These are phyloP conservation scores for Epichloe hybrida DNA, from an alignment of 2,329 filamentous ascomycete genomes.

Conservation along the genomic window DNA sequence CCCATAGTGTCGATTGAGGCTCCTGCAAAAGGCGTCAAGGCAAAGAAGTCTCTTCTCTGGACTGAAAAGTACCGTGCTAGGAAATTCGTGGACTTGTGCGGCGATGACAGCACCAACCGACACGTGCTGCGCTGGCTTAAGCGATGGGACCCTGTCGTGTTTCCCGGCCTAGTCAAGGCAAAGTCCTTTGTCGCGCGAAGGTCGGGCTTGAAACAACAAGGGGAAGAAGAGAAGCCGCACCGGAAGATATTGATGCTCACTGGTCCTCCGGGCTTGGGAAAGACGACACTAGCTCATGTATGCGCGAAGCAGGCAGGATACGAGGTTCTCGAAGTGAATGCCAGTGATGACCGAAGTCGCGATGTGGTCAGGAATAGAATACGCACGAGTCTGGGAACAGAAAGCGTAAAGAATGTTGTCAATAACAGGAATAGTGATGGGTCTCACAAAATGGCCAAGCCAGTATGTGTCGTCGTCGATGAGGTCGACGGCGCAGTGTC, in stretches of 20 bases:
- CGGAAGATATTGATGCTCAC: conserved; percentile 82
- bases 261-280: conserved; percentile 84
- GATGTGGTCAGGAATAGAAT: conserved; percentile 87
- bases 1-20: conserved; percentile 31
- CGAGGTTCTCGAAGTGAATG: conserved; percentile 93
- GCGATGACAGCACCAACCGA: conserved; percentile 87
- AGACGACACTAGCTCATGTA: conserved; percentile 92
- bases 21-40: conserved; percentile 21
- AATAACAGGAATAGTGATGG: conserved; percentile 42
- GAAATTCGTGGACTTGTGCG: conserved; percentile 84
- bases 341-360: conserved; percentile 83
- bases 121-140: conserved; percentile 88
- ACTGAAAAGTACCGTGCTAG: conserved; percentile 93
- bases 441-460: conserved; percentile 60
- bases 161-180: conserved; percentile 57
- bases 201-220: conserved; percentile 28
- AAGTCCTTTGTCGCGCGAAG: conserved; percentile 33
- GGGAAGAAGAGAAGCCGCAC: conserved; percentile 61
- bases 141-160: conserved; percentile 84
- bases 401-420: conserved; percentile 71
- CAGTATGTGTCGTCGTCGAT: conserved; percentile 87
- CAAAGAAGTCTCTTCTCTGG: conserved; percentile 57
- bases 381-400: conserved; percentile 80
- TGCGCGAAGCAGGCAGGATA: conserved; percentile 93
- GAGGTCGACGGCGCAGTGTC: conserved; percentile 91